phyloP scores from a whole-genome alignment of 345 rosid genomes.

The Corchorus capsularis region DNA sequence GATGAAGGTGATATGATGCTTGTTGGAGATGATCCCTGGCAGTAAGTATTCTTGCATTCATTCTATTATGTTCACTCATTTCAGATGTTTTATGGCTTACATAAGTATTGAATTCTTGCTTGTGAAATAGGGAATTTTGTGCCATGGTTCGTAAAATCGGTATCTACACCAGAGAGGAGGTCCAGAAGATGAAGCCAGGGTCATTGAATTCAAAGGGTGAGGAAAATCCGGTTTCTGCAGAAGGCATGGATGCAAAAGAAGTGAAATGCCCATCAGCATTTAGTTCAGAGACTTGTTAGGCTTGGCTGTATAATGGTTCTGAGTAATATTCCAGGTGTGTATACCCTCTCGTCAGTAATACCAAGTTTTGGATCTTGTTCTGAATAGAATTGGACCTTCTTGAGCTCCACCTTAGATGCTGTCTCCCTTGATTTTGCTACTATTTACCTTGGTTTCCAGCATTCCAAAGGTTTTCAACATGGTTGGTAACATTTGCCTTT shows the following conservation, averaged over 20 bases:
- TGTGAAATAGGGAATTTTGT: conserved; percentile 66
- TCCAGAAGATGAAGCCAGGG: conserved; percentile 72
- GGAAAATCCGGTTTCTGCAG: conserved; percentile 37
- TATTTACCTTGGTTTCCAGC: background rate
- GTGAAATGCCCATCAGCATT: conserved; percentile 41
- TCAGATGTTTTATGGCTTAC: background rate
- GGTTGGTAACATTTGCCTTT: background rate
- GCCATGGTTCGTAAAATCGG: conserved; percentile 68
- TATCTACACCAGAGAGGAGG: conserved; percentile 76
- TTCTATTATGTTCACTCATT: background rate
- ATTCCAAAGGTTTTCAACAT: background rate
- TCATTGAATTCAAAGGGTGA: conserved; percentile 44
- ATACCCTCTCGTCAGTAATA: background rate
- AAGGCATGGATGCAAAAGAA: conserved; percentile 44
- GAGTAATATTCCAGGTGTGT: conserved; percentile 15
- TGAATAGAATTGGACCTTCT: background rate
- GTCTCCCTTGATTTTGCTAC: background rate
- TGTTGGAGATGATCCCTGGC: conserved; percentile 97
- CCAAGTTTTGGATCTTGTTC: background rate
- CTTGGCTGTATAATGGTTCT: conserved; percentile 10
- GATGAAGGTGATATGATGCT: conserved; percentile 94
- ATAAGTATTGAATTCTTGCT: background rate
- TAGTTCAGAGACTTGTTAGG: conserved; percentile 39
- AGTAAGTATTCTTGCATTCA: conserved; percentile 45
- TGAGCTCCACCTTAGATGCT: background rate